Percentiles rank a stretch among this genome's conserved stretches.
These are phyloP conservation scores for Diaporthe caulivora DNA, from an alignment of 2,329 filamentous ascomycete species.

Conservation along the genomic window DNA sequence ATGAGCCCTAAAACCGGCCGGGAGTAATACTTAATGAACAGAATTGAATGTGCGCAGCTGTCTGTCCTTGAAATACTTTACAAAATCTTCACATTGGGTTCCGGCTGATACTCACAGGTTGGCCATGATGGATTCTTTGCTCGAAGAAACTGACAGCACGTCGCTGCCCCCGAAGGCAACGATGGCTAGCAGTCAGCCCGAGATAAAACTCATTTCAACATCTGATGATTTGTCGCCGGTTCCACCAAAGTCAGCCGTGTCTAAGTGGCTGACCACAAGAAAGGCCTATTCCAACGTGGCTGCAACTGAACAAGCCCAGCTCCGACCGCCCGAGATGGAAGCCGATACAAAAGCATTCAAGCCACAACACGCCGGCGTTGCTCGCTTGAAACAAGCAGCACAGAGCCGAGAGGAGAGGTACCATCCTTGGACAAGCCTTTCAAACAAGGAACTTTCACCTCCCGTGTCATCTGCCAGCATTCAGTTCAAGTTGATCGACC, in stretches of 20 bases:
- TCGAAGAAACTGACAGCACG: neutral
- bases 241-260: neutral
- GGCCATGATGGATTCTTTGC: neutral
- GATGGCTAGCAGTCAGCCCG: neutral
- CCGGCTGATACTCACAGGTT: neutral
- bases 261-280: neutral
- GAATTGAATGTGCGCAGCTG: neutral
- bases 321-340: neutral
- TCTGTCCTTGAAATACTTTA: neutral
- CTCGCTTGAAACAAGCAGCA: neutral
- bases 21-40: neutral
- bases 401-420: neutral
- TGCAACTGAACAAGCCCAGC: neutral
- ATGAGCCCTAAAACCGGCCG: neutral
- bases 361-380: neutral
- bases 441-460: neutral
- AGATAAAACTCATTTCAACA: too few relatives aligned
- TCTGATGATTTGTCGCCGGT: too few relatives aligned
- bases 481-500: neutral
- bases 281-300: neutral
- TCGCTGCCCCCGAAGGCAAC: neutral
- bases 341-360: neutral
- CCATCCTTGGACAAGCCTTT: neutral
- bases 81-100: neutral
- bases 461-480: neutral